phyloP scores from a whole-genome alignment of 768 basidiomycete genomes.

The Cystofilobasidium macerans region DNA sequence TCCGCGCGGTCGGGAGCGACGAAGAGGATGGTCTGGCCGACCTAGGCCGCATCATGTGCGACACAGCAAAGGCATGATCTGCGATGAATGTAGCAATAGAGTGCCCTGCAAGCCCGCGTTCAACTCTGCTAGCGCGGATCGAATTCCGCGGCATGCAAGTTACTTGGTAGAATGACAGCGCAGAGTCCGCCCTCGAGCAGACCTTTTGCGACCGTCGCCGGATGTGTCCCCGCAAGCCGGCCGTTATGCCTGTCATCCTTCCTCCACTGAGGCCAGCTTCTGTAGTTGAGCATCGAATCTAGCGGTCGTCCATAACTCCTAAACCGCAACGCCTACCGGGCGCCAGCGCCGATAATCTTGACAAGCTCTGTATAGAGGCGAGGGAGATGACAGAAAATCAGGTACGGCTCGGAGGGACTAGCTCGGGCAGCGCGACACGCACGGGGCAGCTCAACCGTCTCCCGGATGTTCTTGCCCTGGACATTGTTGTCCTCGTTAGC shows the following conservation, averaged over 20 bases:
- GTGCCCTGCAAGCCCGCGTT: too few species aligned
- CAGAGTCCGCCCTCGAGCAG: too few species aligned
- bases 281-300: too few species aligned
- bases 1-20: background rate
- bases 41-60: background rate
- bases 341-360: constrained; percentile 37
- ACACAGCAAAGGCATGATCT: background rate
- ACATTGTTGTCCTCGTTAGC: constrained; percentile 40
- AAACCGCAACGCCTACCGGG: background rate
- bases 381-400: background rate
- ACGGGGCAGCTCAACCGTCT: constrained; percentile 39
- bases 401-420: background rate
- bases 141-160: too few species aligned
- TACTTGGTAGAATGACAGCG: too few species aligned
- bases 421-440: constrained; percentile 30
- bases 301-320: background rate
- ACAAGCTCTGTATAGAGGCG: constrained; percentile 33
- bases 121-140: too few species aligned
- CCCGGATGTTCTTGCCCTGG: constrained; percentile 38
- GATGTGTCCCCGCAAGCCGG: too few species aligned
- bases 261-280: too few species aligned
- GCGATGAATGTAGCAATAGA: too few species aligned
- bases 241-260: too few species aligned
- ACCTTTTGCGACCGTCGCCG: too few species aligned
- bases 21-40: background rate